Evolutionary conservation across 192 early-diverging fungal species (phyloP).

Genomic region (Umbelopsis sp.): DNA sequence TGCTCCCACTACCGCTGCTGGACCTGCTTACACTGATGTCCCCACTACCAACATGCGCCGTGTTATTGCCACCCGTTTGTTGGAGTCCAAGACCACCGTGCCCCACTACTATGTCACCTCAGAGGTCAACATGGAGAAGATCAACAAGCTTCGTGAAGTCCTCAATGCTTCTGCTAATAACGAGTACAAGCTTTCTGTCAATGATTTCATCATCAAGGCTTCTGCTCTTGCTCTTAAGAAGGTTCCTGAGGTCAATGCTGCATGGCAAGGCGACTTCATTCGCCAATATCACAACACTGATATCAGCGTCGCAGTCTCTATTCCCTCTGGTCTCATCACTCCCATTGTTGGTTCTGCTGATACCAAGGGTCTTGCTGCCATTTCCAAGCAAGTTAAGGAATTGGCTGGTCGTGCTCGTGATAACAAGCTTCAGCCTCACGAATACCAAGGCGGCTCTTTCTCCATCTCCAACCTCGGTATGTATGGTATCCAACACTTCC

Average conservation of each 20-base stretch:
- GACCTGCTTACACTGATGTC: slow-evolving; percentile 70
- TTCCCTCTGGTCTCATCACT: slow-evolving; percentile 92
- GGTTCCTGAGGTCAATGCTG: slow-evolving; percentile 92
- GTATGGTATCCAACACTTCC: slow-evolving; percentile 93
- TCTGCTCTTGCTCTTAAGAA: slow-evolving; percentile 84
- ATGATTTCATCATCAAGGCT: slow-evolving; percentile 98
- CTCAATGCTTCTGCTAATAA: slow-evolving; percentile 84
- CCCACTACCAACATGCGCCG: slow-evolving; percentile 79
- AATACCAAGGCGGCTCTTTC: slow-evolving; percentile 96
- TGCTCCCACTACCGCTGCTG: slow-evolving; percentile 48
- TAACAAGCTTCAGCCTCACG: slow-evolving; percentile 89
- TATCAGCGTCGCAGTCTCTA: slow-evolving; percentile 95
- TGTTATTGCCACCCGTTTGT: slow-evolving; percentile 76
- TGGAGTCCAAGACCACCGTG: slow-evolving; percentile 72
- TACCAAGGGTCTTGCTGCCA: slow-evolving; percentile 80
- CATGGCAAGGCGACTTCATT: slow-evolving; percentile 84
- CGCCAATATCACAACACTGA: slow-evolving; percentile 92
- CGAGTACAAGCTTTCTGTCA: slow-evolving; percentile 96
- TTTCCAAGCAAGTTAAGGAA: slow-evolving; percentile 85
- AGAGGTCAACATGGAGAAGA: slow-evolving; percentile 89
- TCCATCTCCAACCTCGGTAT: slow-evolving; percentile 99
- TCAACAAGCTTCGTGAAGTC: slow-evolving; percentile 82
- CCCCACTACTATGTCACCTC: slow-evolving; percentile 87
- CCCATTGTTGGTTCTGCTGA: slow-evolving; percentile 89
- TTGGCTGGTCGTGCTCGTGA: slow-evolving; percentile 82